Evolutionary conservation across 306 rosid species (phyloP), one percentile per base, ranked within the genome.

Genomic region (Begonia masoniana): DNA sequence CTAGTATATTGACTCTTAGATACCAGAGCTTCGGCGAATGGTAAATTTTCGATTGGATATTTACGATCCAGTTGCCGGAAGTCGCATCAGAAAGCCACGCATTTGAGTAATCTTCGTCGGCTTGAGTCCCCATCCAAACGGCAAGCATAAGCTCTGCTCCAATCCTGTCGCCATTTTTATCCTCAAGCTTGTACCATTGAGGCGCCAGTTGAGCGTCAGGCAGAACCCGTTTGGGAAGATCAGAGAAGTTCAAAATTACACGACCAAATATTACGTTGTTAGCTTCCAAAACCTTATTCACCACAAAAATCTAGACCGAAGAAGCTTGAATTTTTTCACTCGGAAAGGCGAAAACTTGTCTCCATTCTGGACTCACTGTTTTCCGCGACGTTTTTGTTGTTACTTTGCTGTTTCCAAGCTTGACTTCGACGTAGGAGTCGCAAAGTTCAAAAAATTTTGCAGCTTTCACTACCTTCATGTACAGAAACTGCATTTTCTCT

Each of bases 121-220:
- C 82, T 5, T 77, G 82, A 54, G 83, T 70, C 26, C 83, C 83
- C 69, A 77, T 73, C 83, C 83, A 77, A 45, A 70, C 66, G 35
- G 79, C 66, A 14, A 73, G 59, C 76, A 73, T 77, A 55, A 77
- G 47, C 57, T 73, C 83, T 54, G 63, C 74, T 63, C 61, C 61
- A 50, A 57, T 67, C 1, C 10, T 52, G 9, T 3, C 51, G 5
- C 66, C 58, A 41, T 50, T 58, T 21, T 21, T 45, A 46, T 63
- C 16, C 58, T 63, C 82, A 3, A 77, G 68, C 49, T 52, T 62
- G 39, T 73, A 61, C 65, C 65, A 61, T 9, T 61, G 65, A 3
- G 65, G 42, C 9, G 65, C 65, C 43, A 61, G 12, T 56, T 77
- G 74, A 19, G 78, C 69, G 52, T 73, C 76, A 6, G 78, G 78